Evolutionary conservation across 352 stramenopile species (phyloP).

Genomic region (Pythium rhizo-oryzae): DNA sequence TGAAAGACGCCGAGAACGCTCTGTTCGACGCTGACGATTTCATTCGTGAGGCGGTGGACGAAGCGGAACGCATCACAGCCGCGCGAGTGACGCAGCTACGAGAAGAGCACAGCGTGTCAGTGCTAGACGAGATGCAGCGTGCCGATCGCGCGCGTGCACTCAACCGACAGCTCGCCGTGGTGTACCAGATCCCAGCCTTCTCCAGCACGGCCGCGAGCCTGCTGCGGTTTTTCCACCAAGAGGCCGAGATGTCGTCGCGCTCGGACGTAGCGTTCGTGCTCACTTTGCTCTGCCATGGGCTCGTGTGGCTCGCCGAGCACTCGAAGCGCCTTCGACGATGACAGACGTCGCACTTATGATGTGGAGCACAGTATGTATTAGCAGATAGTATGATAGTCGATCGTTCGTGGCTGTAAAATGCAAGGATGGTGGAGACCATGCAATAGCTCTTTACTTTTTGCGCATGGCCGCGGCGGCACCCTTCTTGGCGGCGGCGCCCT

Average conservation of each 20-base stretch:
- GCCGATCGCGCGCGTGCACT: conserved; percentile 61
- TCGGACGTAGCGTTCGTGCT: conserved; percentile 80
- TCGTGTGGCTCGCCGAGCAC: conserved; percentile 81
- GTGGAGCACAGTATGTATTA: conserved; percentile 7
- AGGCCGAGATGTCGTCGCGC: conserved; percentile 67
- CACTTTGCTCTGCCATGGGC: conserved; percentile 77
- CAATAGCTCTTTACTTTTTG: conserved; percentile 55
- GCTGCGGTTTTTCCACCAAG: conserved; percentile 76
- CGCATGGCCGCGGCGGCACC: conserved; percentile 27
- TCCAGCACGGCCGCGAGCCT: conserved; percentile 65
- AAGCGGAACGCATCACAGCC: conserved; percentile 45
- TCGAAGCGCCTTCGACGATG: conserved; percentile 59
- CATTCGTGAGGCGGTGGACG: conserved; percentile 46
- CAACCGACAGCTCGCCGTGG: conserved; percentile 65
- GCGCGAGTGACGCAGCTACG: conserved; percentile 47
- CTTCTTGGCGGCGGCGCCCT: conserved; percentile 45
- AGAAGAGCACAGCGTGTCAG: conserved; percentile 54
- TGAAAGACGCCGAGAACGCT: conserved; percentile 70
- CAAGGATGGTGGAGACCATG: background rate
- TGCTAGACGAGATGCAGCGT: conserved; percentile 73
- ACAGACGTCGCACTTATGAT: conserved; percentile 2
- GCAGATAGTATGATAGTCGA: conserved; percentile 11
- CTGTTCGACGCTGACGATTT: conserved; percentile 70
- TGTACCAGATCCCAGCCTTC: conserved; percentile 82
- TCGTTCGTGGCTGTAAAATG: conserved; percentile 23